A percentile compares a stretch with the other conserved stretches of the same genome.
These are phyloP conservation scores for Aspergillus neotritici DNA, from an alignment of 2,329 filamentous ascomycete genomes.

Conservation along the genomic window DNA sequence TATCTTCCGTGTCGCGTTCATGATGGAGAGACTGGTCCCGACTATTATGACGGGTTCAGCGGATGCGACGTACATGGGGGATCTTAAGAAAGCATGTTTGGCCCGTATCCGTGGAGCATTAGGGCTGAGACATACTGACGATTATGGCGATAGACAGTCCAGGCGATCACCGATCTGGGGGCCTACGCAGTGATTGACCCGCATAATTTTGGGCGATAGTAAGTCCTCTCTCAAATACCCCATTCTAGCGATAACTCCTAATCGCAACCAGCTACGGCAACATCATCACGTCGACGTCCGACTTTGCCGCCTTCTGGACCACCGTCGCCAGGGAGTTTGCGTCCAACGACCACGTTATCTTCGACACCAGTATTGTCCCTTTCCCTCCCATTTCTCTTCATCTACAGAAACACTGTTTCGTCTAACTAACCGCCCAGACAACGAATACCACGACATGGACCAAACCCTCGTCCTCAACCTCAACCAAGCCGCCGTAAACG, in stretches of 20 bases:
- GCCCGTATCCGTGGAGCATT: neutral
- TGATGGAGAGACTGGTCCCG: conserved; percentile 52
- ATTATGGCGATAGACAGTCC: conserved; percentile 22
- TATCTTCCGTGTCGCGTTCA: conserved; percentile 52
- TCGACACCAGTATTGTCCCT: conserved; percentile 49
- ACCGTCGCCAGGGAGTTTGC: conserved; percentile 52
- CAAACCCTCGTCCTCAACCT: conserved; percentile 54
- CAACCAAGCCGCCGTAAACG: conserved; percentile 60
- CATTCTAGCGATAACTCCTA: neutral
- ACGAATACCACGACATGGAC: conserved; percentile 61
- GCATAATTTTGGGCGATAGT: conserved; percentile 53
- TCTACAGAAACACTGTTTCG: conserved; percentile 4
- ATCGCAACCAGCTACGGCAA: conserved; percentile 11
- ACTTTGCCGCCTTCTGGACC: conserved; percentile 54
- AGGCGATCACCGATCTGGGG: conserved; percentile 41
- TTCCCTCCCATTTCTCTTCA: neutral
- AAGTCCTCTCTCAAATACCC: conserved; percentile 1
- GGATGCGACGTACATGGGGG: conserved; percentile 40
- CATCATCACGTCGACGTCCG: conserved; percentile 38
- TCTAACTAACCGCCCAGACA: conserved; percentile 37
- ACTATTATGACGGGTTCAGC: conserved; percentile 39
- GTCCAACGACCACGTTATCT: conserved; percentile 53
- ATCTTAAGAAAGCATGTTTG: conserved; percentile 26
- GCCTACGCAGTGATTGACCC: conserved; percentile 54
- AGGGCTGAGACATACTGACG: neutral